Base-by-base conservation (phyloP, 257 asterid genomes). In the Rauvolfia tetraphylla region DNA sequence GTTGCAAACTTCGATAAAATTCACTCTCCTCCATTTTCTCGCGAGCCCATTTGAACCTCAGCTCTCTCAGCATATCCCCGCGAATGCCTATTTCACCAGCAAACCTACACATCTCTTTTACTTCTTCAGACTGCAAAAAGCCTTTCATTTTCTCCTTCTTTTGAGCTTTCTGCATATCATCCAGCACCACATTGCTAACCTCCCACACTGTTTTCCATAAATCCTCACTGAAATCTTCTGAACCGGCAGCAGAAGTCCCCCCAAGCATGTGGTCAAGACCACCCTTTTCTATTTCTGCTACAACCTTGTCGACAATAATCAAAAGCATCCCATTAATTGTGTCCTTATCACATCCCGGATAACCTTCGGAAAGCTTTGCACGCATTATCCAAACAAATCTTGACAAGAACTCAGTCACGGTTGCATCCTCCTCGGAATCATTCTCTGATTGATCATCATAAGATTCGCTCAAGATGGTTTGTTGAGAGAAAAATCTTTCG, bases 1-100 rank as follows among this genome's bases (percentile, higher is more conserved):
- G 58, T 75, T 91, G 96, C 82, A 91, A 78, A 7, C 79, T 81
- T 81, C 84, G 81, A 72, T 88, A 88, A 70, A 85, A 92, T 81
- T 92, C 96, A 78, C 88, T 88, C 77, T 92, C 93, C 79, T 91
- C 98, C 98, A 95, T 92, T 70, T 91, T 88, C 73, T 95, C 90
- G 1, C 96, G 89, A 10, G 97, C 98, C 99, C 98, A 95, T 84
- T 93, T 95, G 81, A 92, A 95, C 79, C 99, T 86, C 15, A 92
- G 87, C 85, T 95, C 99, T 80, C 99, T 85, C 51, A 95, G 85
- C 96, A 93, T 85, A 76, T 95, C 97, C 49, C 98, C 99, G 0
- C 93, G 92, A 74, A 95, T 87, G 77, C 99, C 99, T 9, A 91
- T 85, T 84, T 95, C 93, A 75, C 96, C 94, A 29, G 99, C 97